Percentiles rank a stretch among this genome's conserved stretches.
phyloP scores from a whole-genome alignment of 1,284 basidiomycete species.

The Irpex lacteus region DNA sequence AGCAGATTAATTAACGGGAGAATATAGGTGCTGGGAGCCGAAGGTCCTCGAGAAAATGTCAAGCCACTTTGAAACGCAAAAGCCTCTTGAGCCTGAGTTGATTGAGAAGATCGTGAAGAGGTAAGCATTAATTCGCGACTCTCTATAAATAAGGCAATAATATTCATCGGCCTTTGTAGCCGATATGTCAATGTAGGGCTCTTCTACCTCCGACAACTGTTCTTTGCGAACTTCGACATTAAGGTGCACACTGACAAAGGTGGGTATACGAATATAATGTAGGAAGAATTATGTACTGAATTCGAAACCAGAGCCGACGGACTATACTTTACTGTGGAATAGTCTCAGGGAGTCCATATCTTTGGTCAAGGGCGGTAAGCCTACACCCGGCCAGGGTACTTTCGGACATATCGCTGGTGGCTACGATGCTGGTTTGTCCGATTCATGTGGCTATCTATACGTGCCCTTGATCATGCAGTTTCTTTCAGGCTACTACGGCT shows the following conservation, averaged over 20 bases:
- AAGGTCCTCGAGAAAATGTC: constrained; percentile 74
- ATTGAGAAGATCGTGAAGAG: constrained; percentile 79
- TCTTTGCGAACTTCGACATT: constrained; percentile 80
- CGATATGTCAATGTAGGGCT: constrained; percentile 80
- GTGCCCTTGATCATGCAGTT: neutral
- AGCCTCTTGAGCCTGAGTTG: constrained; percentile 68
- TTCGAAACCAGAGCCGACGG: constrained; percentile 58
- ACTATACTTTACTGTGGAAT: constrained; percentile 78
- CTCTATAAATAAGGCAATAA: constrained; percentile 1
- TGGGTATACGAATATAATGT: constrained; percentile 21
- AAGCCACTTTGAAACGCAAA: constrained; percentile 72
- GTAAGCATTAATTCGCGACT: constrained; percentile 31
- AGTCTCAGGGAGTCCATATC: constrained; percentile 64
- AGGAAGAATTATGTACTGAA: too few relatives aligned
- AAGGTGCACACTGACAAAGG: constrained; percentile 73
- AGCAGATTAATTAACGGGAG: neutral
- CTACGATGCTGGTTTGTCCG: constrained; percentile 60
- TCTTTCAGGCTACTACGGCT: constrained; percentile 32
- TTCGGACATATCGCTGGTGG: constrained; percentile 75
- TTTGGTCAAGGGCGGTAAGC: constrained; percentile 59
- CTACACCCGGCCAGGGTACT: constrained; percentile 65
- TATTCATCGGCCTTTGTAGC: constrained; percentile 31
- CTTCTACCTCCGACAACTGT: constrained; percentile 78
- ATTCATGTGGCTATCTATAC: neutral
- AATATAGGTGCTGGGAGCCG: constrained; percentile 73